Conservation (phyloP, 1,284 basidiomycete genomes). For the Papiliotrema fonsecae region DNA sequence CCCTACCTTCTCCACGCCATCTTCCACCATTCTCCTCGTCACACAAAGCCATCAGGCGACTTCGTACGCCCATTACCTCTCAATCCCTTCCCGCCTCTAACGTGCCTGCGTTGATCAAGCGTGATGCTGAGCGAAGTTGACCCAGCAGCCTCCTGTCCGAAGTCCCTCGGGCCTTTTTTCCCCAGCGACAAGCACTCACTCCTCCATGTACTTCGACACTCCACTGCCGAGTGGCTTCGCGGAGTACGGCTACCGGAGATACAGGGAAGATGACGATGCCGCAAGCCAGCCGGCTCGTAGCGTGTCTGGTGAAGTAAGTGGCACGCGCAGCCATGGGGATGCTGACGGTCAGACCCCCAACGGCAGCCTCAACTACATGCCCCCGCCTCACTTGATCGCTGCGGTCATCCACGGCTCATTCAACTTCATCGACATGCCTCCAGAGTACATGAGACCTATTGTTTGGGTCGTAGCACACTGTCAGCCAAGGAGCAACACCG, state of each 20-base stretch:
- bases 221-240: too few relatives aligned
- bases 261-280: background rate
- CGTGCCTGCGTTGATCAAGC: background rate
- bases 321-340: too few relatives aligned
- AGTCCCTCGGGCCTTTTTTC: background rate
- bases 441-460: slow-evolving; percentile 22
- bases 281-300: background rate
- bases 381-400: slow-evolving; percentile 3
- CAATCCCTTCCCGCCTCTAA: too few relatives aligned
- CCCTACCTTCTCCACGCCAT: background rate
- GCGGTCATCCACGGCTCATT: slow-evolving; percentile 22
- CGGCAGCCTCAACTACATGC: background rate
- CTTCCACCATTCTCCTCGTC: background rate
- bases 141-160: background rate
- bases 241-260: too few relatives aligned
- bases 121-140: background rate
- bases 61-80: too few relatives aligned
- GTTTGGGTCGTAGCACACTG: slow-evolving; percentile 38
- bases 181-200: background rate
- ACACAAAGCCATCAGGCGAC: too few relatives aligned
- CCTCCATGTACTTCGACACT: slow-evolving; percentile 12
- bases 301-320: background rate
- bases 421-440: slow-evolving; percentile 21
- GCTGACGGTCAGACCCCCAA: too few relatives aligned
- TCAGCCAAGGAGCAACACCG: slow-evolving; percentile 28